Conservation (phyloP, 768 basidiomycete genomes). For the Tricholomella constricta region DNA sequence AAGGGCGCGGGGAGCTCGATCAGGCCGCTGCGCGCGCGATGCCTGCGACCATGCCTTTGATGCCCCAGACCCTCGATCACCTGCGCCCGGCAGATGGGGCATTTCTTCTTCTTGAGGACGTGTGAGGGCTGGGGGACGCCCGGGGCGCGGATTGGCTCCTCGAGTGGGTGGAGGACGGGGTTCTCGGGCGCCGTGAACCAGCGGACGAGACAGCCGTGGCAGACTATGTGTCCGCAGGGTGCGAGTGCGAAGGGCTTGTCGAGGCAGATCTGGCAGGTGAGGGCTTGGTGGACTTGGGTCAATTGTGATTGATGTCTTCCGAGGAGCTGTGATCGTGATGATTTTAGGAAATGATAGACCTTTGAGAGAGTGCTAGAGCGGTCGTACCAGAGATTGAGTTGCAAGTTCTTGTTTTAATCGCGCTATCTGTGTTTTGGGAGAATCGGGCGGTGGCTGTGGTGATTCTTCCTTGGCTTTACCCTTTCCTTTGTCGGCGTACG, state of each 20-base stretch:
- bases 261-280: slow-evolving; percentile 80
- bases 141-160: slow-evolving; percentile 43
- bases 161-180: neutral
- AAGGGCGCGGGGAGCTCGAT: slow-evolving; percentile 32
- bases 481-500: slow-evolving; percentile 43
- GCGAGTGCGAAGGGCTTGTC: slow-evolving; percentile 76
- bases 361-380: neutral
- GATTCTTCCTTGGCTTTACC: slow-evolving; percentile 35
- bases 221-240: slow-evolving; percentile 76
- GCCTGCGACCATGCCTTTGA: slow-evolving; percentile 63
- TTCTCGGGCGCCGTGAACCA: slow-evolving; percentile 65
- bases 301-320: slow-evolving; percentile 54
- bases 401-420: slow-evolving; percentile 48
- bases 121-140: slow-evolving; percentile 39
- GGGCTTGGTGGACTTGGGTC: slow-evolving; percentile 56
- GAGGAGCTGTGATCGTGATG: slow-evolving; percentile 40
- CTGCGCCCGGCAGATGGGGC: slow-evolving; percentile 70
- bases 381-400: slow-evolving; percentile 39
- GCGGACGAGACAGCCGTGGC: slow-evolving; percentile 68
- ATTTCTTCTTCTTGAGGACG: slow-evolving; percentile 61
- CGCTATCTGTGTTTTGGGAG: slow-evolving; percentile 30
- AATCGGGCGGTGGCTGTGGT: slow-evolving; percentile 16
- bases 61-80: slow-evolving; percentile 60
- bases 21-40: slow-evolving; percentile 58
- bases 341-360: neutral